Evolutionary conservation across 495 filamentous ascomycete species (phyloP).

Genomic region (Penicillium paxilli): DNA sequence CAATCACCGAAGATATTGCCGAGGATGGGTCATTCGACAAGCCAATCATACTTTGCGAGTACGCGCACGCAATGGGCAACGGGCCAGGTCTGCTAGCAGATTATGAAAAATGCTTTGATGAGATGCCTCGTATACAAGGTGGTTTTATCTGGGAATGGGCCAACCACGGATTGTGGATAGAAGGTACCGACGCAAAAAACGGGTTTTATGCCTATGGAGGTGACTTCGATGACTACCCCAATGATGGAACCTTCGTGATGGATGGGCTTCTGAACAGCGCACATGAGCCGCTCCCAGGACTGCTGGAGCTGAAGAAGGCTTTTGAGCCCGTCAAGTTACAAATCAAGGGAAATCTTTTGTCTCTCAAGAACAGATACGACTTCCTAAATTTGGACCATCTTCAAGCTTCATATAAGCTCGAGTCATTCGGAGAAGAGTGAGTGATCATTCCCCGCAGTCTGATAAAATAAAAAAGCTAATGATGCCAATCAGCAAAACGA

Average conservation of each 20-base stretch:
- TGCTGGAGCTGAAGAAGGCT: constrained; percentile 63
- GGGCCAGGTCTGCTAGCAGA: constrained; percentile 66
- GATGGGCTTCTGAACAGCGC: constrained; percentile 61
- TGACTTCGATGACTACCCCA: constrained; percentile 66
- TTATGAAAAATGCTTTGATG: constrained; percentile 60
- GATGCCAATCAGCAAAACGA: constrained; percentile 5
- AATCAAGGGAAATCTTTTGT: background rate
- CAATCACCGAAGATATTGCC: constrained; percentile 15
- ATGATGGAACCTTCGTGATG: constrained; percentile 66
- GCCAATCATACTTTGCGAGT: constrained; percentile 68
- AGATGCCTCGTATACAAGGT: constrained; percentile 59
- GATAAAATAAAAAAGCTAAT: background rate
- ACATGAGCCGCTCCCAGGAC: constrained; percentile 58
- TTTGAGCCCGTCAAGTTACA: constrained; percentile 48
- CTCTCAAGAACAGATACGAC: constrained; percentile 53
- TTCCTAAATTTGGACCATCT: constrained; percentile 52
- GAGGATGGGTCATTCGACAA: constrained; percentile 47
- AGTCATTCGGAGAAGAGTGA: constrained; percentile 18
- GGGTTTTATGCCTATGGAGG: constrained; percentile 62
- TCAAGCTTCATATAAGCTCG: constrained; percentile 23
- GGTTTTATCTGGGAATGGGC: constrained; percentile 77
- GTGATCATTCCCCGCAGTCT: background rate
- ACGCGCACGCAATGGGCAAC: constrained; percentile 72
- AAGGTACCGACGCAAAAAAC: background rate
- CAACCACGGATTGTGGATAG: constrained; percentile 61